A percentile compares a stretch with the other conserved stretches of the same genome.
Conservation (phyloP, 2,329 filamentous ascomycete species). For the Cercospora sp. region DNA sequence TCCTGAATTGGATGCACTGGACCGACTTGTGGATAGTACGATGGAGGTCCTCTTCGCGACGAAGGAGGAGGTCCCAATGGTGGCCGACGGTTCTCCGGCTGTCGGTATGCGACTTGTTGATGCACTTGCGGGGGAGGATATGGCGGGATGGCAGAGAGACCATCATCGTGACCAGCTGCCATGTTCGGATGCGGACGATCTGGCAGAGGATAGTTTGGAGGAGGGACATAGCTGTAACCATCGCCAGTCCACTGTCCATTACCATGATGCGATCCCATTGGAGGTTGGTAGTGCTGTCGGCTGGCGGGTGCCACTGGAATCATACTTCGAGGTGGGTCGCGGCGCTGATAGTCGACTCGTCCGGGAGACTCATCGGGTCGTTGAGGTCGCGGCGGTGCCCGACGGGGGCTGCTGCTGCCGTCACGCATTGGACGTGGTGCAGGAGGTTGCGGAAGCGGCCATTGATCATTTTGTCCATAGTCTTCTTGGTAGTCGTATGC, state of each 20-base stretch:
- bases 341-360: conserved; percentile 19
- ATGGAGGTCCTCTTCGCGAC: conserved; percentile 49
- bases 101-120: conserved; percentile 35
- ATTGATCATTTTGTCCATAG: conserved; percentile 28
- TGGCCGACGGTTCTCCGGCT: conserved; percentile 39
- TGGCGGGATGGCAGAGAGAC: conserved; percentile 17
- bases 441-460: conserved; percentile 29
- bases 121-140: conserved; percentile 26
- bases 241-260: conserved; percentile 36
- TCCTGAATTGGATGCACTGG: conserved; percentile 53
- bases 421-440: conserved; percentile 11
- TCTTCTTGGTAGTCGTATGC: conserved; percentile 29
- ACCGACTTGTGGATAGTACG: conserved; percentile 51
- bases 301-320: conserved; percentile 22
- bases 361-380: conserved; percentile 29
- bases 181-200: conserved; percentile 21
- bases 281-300: conserved; percentile 23
- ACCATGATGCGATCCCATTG: conserved; percentile 32
- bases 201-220: conserved; percentile 24
- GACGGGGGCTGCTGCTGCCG: conserved; percentile 17
- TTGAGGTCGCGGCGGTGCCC: conserved; percentile 32
- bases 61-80: conserved; percentile 52
- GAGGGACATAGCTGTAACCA: conserved; percentile 30
- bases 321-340: conserved; percentile 23
- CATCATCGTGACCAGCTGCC: background rate